phyloP scores from a whole-genome alignment of 768 basidiomycete genomes.

The Termitomyces sp. region DNA sequence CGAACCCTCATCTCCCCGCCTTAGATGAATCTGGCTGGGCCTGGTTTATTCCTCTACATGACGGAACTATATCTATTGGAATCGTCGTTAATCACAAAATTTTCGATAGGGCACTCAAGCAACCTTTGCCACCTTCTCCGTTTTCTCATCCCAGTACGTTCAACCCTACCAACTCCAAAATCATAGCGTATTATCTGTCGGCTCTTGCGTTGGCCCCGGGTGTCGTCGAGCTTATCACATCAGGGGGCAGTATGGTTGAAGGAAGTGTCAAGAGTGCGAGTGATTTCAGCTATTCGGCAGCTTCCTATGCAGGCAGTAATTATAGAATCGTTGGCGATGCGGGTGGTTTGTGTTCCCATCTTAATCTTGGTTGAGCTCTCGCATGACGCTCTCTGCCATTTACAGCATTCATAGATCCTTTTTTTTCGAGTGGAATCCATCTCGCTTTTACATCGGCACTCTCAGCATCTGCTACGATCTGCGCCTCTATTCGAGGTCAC shows the following conservation, averaged over 20 bases:
- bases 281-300: conserved; percentile 66
- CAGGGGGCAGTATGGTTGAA: conserved; percentile 32
- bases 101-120: conserved; percentile 38
- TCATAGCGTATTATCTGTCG: conserved; percentile 39
- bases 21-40: conserved; percentile 72
- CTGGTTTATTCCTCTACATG: conserved; percentile 70
- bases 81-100: conserved; percentile 56
- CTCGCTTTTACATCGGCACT: conserved; percentile 61
- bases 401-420: conserved; percentile 61
- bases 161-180: conserved; percentile 23
- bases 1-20: background rate
- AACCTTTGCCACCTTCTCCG: conserved; percentile 24
- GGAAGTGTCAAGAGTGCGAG: conserved; percentile 50
- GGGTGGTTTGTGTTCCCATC: conserved; percentile 41
- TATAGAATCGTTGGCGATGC: conserved; percentile 69
- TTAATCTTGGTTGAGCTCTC: background rate
- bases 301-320: conserved; percentile 47
- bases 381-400: background rate
- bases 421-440: conserved; percentile 65
- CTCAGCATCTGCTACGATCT: conserved; percentile 54
- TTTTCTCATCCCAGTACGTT: conserved; percentile 25
- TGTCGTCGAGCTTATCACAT: conserved; percentile 37
- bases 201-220: conserved; percentile 48
- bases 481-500: conserved; percentile 50
- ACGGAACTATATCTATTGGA: conserved; percentile 60